A percentile compares a stretch with the other conserved stretches of the same genome.
Conservation (phyloP, 441 rosid genomes). For the Isatis lusitanica region DNA sequence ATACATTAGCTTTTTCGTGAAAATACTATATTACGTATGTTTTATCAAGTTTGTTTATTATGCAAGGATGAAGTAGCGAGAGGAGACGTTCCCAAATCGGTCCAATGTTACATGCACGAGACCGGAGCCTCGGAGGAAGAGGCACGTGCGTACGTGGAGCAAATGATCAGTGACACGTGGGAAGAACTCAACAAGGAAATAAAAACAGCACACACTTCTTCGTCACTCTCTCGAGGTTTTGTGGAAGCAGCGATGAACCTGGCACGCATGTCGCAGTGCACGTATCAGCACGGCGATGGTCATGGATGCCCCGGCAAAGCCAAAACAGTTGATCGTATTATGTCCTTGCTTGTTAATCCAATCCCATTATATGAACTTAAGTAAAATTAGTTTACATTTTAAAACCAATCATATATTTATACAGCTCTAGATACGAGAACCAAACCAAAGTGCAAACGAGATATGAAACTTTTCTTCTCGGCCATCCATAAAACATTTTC, state of each 20-base stretch:
- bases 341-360: constrained; percentile 13
- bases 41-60: not conserved
- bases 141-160: constrained; percentile 21
- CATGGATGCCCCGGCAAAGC: not conserved
- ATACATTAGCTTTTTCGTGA: too few species aligned
- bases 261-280: constrained; percentile 26
- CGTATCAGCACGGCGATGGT: constrained; percentile 19
- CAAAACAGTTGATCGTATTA: constrained; percentile 11
- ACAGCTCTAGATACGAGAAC: too few species aligned
- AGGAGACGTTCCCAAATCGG: constrained; percentile 45
- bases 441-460: too few species aligned
- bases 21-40: too few species aligned
- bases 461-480: too few species aligned
- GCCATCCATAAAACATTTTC: too few species aligned
- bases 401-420: not conserved
- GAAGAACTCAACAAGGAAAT: constrained; percentile 32
- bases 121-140: constrained; percentile 23
- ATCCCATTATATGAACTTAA: not conserved
- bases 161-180: constrained; percentile 37
- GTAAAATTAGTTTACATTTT: not conserved
- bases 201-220: not conserved
- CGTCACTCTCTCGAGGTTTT: constrained; percentile 21
- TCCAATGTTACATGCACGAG: constrained; percentile 41
- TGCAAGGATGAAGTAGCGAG: constrained; percentile 34
- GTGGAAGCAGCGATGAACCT: constrained; percentile 11